phyloP scores from a whole-genome alignment of 345 rosid genomes.

The Geranium brycei region DNA sequence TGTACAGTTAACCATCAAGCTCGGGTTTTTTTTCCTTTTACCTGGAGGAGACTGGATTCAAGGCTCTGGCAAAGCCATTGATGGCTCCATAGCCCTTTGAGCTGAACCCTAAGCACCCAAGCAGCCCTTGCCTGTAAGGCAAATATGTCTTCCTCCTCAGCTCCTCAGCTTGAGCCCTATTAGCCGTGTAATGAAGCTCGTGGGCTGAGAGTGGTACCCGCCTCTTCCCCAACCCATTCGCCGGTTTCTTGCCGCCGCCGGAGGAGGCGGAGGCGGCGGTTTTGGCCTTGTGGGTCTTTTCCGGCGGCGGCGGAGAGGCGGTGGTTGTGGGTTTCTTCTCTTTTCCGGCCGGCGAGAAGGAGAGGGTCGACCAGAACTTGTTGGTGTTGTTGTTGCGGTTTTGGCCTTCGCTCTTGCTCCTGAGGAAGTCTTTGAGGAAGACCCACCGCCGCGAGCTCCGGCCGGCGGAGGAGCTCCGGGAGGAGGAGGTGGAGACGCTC shows the following conservation, averaged over 20 bases:
- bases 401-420: slow-evolving; percentile 95
- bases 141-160: slow-evolving; percentile 89
- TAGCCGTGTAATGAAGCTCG: slow-evolving; percentile 80
- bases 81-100: slow-evolving; percentile 91
- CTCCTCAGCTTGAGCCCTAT: slow-evolving; percentile 91
- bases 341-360: slow-evolving; percentile 46
- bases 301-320: background rate
- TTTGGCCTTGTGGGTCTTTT: background rate
- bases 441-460: slow-evolving; percentile 94
- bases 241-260: slow-evolving; percentile 24
- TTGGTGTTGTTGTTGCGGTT: slow-evolving; percentile 23
- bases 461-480: slow-evolving; percentile 75
- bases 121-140: slow-evolving; percentile 86
- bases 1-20: background rate
- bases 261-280: slow-evolving; percentile 12
- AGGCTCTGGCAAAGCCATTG: slow-evolving; percentile 74
- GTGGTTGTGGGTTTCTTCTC: slow-evolving; percentile 32
- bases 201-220: slow-evolving; percentile 69
- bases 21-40: slow-evolving; percentile 7
- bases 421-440: slow-evolving; percentile 67
- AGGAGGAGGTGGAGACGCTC: slow-evolving; percentile 61
- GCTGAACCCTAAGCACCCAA: slow-evolving; percentile 94
- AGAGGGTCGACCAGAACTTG: slow-evolving; percentile 61
- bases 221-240: slow-evolving; percentile 50
- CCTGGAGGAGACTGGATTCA: slow-evolving; percentile 89